Base-by-base conservation (phyloP, 208 protist species). In the Acanthamoeba royreba region DNA sequence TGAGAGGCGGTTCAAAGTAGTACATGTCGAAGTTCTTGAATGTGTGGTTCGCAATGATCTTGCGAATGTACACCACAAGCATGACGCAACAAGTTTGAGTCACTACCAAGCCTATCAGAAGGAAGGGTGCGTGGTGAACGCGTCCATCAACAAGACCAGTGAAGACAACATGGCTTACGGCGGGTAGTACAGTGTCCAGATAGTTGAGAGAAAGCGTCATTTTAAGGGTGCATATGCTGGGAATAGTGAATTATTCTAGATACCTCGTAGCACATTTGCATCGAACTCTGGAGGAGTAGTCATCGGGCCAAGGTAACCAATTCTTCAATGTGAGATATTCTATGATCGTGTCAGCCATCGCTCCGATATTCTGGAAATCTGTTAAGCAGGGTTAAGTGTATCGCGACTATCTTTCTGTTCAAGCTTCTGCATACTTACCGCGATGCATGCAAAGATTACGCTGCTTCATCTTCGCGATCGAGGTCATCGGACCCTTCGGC, bases 321-420 rank as follows among this genome's bases (percentile, higher is more conserved):
- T n/a, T n/a, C n/a, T n/a, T n/a, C n/a, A n/a, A n/a, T n/a, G n/a
- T n/a, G n/a, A n/a, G n/a, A n/a, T n/a, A n/a, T n/a, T n/a, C n/a
- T n/a, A 96, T 79, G 38, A 97, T 94, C 19, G 61, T 19, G 31
- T 25, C n/a, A 15, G 58, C 83, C 55, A 97, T 95, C 25, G 45
- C 96, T 72, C 92, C 95, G n/a, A 98, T 53, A 87, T 98, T 98
- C 79, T 98, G 96, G 88, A 96, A 98, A 92, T 98, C 97, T 66
- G 95, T 93, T 11, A 15, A 31, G 4, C 2, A 83, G 11, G 79
- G 4, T 40, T 25, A n/a, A 9, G 40, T 79, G 19, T 9, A n/a
- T n/a, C n/a, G n/a, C n/a, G n/a, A n/a, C n/a, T n/a, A n/a, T 9
- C 19, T 55, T 19, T 55, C 49, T 9, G 13, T 9, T 9, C 9